phyloP scores from a whole-genome alignment of 768 basidiomycete genomes.

The Tephrocybe sp. region DNA sequence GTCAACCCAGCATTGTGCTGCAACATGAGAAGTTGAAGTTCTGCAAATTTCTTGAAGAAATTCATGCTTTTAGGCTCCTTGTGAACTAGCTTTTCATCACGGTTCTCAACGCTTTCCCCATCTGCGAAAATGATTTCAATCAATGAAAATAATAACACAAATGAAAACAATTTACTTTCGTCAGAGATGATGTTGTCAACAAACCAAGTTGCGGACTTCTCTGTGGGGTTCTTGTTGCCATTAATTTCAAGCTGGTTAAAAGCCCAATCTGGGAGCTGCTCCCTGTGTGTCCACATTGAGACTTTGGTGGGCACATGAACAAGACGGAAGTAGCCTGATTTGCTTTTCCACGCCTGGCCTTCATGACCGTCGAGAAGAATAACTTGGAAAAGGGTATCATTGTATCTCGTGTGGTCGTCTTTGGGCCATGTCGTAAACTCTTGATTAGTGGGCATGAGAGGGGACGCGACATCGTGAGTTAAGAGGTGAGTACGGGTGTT shows the following conservation, averaged over 20 bases:
- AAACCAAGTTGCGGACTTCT: slow-evolving; percentile 86
- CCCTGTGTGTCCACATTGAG: slow-evolving; percentile 88
- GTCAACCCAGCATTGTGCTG: slow-evolving; percentile 99
- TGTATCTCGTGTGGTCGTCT: slow-evolving; percentile 73
- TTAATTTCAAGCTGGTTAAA: slow-evolving; percentile 98
- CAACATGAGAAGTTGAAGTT: slow-evolving; percentile 93
- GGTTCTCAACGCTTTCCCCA: slow-evolving; percentile 54
- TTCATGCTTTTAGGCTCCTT: slow-evolving; percentile 81
- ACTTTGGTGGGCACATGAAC: slow-evolving; percentile 90
- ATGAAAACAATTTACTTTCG: slow-evolving; percentile 51
- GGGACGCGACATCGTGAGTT: slow-evolving; percentile 97
- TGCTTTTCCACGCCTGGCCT: slow-evolving; percentile 89
- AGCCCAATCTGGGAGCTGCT: slow-evolving; percentile 92
- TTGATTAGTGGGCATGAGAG: slow-evolving; percentile 96
- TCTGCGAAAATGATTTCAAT: slow-evolving; percentile 31
- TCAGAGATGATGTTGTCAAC: slow-evolving; percentile 79
- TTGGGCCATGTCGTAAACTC: slow-evolving; percentile 94
- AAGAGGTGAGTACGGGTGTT: slow-evolving; percentile 81
- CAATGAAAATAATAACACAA: not conserved
- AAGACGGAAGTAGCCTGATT: slow-evolving; percentile 90
- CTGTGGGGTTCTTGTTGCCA: slow-evolving; percentile 88
- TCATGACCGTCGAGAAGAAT: slow-evolving; percentile 70
- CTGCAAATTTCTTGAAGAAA: slow-evolving; percentile 94
- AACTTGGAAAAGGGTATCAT: slow-evolving; percentile 89
- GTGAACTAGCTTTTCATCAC: slow-evolving; percentile 46